Conservation (phyloP, 805 yeast genomes). For the Starmera amethionina region DNA sequence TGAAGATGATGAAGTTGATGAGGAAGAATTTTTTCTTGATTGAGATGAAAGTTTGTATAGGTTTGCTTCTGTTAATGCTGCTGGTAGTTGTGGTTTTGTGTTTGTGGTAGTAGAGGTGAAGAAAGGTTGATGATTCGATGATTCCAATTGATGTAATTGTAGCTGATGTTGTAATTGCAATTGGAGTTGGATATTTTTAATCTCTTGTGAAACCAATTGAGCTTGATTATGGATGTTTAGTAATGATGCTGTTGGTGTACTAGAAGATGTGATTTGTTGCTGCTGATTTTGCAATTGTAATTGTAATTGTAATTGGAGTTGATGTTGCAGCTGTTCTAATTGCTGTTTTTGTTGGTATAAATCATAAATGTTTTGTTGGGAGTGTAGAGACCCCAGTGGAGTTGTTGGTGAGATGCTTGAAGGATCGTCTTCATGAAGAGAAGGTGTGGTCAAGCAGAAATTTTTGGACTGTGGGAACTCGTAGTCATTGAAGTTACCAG, state of each 20-base stretch:
- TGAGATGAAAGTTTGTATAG: neutral
- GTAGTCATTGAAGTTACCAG: too few species aligned
- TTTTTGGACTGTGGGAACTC: too few species aligned
- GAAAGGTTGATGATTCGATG: constrained; percentile 12
- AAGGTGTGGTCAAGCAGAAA: too few species aligned
- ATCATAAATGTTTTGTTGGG: neutral
- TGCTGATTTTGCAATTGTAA: constrained; percentile 9
- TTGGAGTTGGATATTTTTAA: constrained; percentile 18
- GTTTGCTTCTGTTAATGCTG: neutral
- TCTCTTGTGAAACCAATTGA: constrained; percentile 15
- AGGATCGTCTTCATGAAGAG: too few species aligned
- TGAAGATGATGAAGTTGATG: neutral
- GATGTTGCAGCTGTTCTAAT: constrained; percentile 11
- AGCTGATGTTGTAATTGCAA: constrained; percentile 19
- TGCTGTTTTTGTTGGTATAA: constrained; percentile 11
- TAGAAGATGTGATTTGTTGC: constrained; percentile 11
- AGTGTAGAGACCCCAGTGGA: too few species aligned
- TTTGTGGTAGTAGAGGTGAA: constrained; percentile 3
- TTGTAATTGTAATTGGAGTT: constrained; percentile 11
- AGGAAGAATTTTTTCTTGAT: neutral
- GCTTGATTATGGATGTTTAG: constrained; percentile 17
- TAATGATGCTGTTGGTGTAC: constrained; percentile 15
- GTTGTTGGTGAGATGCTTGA: too few species aligned
- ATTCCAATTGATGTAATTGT: constrained; percentile 12
- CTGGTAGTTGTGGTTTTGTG: neutral